Evolutionary conservation across 192 early-diverging fungal species (phyloP).

Genomic region (Phlyctochytrium bullatum): DNA sequence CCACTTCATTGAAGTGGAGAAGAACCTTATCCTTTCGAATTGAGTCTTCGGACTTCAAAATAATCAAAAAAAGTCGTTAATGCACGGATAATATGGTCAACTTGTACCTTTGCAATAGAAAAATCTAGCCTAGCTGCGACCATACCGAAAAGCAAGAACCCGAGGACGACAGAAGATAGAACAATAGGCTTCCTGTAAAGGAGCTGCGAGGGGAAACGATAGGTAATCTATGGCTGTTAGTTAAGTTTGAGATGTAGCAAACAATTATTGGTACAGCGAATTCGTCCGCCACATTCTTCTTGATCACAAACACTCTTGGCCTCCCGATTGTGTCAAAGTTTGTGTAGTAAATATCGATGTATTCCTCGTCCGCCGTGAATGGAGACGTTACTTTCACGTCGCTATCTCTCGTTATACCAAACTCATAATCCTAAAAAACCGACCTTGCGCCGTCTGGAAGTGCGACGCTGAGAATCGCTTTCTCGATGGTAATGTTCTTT

Average conservation of each 20-base stretch:
- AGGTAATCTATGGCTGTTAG: constrained; percentile 36
- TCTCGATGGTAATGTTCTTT: constrained; percentile 59
- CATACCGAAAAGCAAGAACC: constrained; percentile 36
- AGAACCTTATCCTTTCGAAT: too few species aligned
- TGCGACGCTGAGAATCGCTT: constrained; percentile 68
- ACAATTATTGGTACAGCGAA: constrained; percentile 39
- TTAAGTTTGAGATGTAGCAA: constrained; percentile 7
- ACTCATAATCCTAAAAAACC: background rate
- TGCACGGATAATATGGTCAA: too few species aligned
- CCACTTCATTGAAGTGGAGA: too few species aligned
- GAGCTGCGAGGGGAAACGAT: constrained; percentile 30
- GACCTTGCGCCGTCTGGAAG: constrained; percentile 90
- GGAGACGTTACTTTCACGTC: constrained; percentile 65
- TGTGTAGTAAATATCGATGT: constrained; percentile 58
- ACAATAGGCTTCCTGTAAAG: constrained; percentile 47
- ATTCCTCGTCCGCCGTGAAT: constrained; percentile 55
- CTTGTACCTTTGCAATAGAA: constrained; percentile 34
- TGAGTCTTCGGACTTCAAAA: too few species aligned
- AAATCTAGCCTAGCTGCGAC: constrained; percentile 45
- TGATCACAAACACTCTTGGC: constrained; percentile 67
- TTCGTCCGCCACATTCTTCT: constrained; percentile 73
- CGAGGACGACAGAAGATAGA: constrained; percentile 33
- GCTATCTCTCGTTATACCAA: constrained; percentile 35
- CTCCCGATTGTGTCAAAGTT: constrained; percentile 94
- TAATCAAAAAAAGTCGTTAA: too few species aligned